A percentile compares a stretch with the other conserved stretches of the same genome.
Evolutionary conservation across 1,139 yeast species (phyloP).

Genomic region (Candida sanyaensis): DNA sequence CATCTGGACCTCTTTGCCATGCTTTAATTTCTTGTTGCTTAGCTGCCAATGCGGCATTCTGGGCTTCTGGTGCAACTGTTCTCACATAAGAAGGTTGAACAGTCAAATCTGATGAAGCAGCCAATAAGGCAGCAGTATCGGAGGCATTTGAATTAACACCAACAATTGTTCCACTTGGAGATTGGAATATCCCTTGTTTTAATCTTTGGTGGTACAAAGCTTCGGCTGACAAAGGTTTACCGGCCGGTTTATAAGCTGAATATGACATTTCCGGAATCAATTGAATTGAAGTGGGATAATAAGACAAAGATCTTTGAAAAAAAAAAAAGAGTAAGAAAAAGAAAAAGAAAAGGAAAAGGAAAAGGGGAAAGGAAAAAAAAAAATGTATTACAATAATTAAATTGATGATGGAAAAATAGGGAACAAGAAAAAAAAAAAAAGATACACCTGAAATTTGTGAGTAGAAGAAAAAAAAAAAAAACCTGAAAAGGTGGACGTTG

Average conservation of each 20-base stretch:
- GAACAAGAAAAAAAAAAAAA: neutral
- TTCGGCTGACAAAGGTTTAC: constrained; percentile 70
- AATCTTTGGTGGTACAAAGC: constrained; percentile 78
- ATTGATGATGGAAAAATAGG: constrained; percentile 2
- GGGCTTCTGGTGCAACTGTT: constrained; percentile 64
- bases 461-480: too few relatives aligned
- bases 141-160: constrained; percentile 75
- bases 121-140: constrained; percentile 75
- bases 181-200: constrained; percentile 70
- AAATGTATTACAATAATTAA: neutral
- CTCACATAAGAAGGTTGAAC: constrained; percentile 66
- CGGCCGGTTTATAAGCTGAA: constrained; percentile 65
- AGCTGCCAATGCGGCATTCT: constrained; percentile 64
- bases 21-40: constrained; percentile 39
- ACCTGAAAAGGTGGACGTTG: neutral
- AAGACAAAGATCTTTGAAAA: neutral
- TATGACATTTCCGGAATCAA: constrained; percentile 27
- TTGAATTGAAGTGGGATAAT: neutral
- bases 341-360: constrained; percentile 17
- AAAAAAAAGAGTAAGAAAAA: neutral
- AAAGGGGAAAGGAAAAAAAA: constrained; percentile 11
- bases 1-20: constrained; percentile 51
- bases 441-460: neutral
- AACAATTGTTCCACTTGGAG: constrained; percentile 66
- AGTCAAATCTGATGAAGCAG: constrained; percentile 64